Evolutionary conservation across 805 yeast genomes (phyloP).

Genomic region (Debaryomyces tyrocola): DNA sequence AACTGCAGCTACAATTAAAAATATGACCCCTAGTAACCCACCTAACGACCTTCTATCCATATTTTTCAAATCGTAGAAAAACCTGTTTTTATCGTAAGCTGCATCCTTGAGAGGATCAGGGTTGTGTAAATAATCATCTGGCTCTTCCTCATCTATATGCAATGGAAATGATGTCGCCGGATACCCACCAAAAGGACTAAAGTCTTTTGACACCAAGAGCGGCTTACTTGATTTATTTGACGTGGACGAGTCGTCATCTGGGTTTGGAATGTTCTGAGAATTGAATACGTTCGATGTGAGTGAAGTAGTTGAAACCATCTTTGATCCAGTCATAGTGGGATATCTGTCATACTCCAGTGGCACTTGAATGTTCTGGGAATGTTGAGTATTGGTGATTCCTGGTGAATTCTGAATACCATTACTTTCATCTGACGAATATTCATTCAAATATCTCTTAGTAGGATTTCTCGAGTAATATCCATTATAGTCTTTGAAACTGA

Average conservation of each 20-base stretch:
- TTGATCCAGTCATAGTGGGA: constrained; percentile 59
- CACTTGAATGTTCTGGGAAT: constrained; percentile 21
- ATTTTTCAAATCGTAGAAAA: constrained; percentile 60
- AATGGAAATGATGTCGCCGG: constrained; percentile 92
- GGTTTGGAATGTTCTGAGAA: constrained; percentile 2
- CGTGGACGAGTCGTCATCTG: constrained; percentile 20
- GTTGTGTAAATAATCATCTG: constrained; percentile 92
- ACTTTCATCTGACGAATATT: constrained; percentile 10
- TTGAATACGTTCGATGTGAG: constrained; percentile 18
- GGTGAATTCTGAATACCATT: too few species aligned
- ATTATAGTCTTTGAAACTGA: constrained; percentile 27
- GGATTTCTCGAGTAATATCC: constrained; percentile 44
- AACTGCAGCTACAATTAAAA: constrained; percentile 59
- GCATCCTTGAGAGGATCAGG: constrained; percentile 96
- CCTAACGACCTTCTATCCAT: constrained; percentile 63
- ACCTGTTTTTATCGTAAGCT: constrained; percentile 70
- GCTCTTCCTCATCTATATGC: constrained; percentile 88
- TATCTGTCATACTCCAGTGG: constrained; percentile 69
- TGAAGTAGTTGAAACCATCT: constrained; percentile 54
- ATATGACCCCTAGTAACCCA: constrained; percentile 61
- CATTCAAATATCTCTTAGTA: constrained; percentile 21
- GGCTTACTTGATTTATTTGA: constrained; percentile 25
- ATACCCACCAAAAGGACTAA: constrained; percentile 96
- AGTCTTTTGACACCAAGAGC: constrained; percentile 53
- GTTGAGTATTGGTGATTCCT: constrained; percentile 6